Conservation (phyloP, 495 filamentous ascomycete genomes). For the Emericellopsis terricola region DNA sequence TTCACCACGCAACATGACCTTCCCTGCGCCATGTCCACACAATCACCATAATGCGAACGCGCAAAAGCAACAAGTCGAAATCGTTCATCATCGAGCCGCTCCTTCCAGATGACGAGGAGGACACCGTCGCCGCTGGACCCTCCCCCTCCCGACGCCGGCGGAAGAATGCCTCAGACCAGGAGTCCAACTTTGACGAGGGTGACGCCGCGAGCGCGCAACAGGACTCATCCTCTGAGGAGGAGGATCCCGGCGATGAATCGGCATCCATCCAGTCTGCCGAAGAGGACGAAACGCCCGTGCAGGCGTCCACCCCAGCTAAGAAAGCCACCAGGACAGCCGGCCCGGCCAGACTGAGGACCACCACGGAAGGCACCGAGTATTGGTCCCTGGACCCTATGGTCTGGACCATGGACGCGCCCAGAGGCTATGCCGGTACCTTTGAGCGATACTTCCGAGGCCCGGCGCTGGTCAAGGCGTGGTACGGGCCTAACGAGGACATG, state of each 20-base stretch:
- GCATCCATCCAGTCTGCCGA: too few species aligned
- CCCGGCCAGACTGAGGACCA: neutral
- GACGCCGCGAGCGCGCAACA: neutral
- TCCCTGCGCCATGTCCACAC: too few species aligned
- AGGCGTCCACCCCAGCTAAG: neutral
- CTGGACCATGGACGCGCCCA: neutral
- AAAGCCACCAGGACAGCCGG: neutral
- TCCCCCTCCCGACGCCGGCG: neutral
- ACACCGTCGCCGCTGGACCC: too few species aligned
- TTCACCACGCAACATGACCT: too few species aligned
- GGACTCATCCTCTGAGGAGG: neutral
- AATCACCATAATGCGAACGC: too few species aligned
- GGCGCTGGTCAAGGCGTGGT: constrained; percentile 1
- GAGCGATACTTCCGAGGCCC: constrained; percentile 1
- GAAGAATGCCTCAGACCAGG: constrained; percentile 1
- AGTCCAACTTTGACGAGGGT: constrained; percentile 1
- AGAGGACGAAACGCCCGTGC: neutral
- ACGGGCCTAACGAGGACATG: neutral
- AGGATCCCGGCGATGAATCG: neutral
- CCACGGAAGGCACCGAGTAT: neutral
- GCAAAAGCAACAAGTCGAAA: too few species aligned
- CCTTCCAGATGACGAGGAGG: neutral
- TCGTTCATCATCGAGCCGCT: too few species aligned
- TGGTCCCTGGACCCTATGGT: neutral
- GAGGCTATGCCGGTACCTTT: constrained; percentile 1